Evolutionary conservation across 768 basidiomycete species (phyloP).

Genomic region (Leccinum truebloodii): DNA sequence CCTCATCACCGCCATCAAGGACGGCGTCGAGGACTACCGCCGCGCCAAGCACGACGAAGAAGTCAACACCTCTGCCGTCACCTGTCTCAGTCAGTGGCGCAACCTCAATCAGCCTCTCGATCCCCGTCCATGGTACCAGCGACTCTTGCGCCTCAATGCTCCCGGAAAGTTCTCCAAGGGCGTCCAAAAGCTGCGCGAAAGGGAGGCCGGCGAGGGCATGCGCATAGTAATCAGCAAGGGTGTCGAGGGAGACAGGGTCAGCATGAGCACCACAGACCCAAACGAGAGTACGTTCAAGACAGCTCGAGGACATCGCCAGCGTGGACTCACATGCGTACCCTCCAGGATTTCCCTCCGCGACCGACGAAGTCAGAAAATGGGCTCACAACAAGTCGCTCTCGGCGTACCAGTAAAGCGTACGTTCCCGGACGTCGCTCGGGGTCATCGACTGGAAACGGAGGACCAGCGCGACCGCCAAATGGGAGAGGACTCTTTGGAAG

Average conservation of each 20-base stretch:
- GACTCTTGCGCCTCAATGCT: conserved; percentile 63
- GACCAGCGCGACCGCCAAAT: conserved; percentile 68
- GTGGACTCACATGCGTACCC: conserved; percentile 64
- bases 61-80: conserved; percentile 93
- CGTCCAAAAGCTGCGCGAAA: conserved; percentile 79
- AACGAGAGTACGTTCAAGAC: conserved; percentile 48
- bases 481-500: conserved; percentile 98
- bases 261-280: conserved; percentile 46
- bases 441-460: conserved; percentile 82
- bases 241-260: conserved; percentile 35
- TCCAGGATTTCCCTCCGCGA: conserved; percentile 38
- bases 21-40: conserved; percentile 95
- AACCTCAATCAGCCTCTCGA: conserved; percentile 89
- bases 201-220: conserved; percentile 71
- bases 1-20: conserved; percentile 88
- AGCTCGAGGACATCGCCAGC: conserved; percentile 69
- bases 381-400: conserved; percentile 42
- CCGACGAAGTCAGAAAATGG: conserved; percentile 37
- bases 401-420: conserved; percentile 51
- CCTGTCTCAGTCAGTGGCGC: conserved; percentile 84
- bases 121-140: conserved; percentile 69
- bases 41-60: conserved; percentile 85
- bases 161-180: conserved; percentile 83
- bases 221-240: conserved; percentile 58
- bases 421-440: conserved; percentile 58